phyloP scores from a whole-genome alignment of 176 grass and related monocot genomes.

The Metroxylon sagu region DNA sequence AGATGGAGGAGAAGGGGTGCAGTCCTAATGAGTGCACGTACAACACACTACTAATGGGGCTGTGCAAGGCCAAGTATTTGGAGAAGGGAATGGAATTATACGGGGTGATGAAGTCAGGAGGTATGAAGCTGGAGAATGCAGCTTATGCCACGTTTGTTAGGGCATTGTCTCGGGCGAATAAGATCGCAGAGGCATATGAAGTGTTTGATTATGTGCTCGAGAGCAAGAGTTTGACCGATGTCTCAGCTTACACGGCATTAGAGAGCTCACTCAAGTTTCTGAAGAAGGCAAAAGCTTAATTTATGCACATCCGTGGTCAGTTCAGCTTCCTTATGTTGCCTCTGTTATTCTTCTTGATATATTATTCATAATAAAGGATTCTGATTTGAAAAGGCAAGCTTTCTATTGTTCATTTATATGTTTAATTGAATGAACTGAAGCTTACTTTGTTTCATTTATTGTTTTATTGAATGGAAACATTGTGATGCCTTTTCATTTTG shows the following conservation, averaged over 20 bases:
- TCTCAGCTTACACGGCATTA: slow-evolving; percentile 43
- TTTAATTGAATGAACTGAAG: too few relatives aligned
- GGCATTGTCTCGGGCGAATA: slow-evolving; percentile 37
- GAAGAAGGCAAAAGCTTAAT: slow-evolving; percentile 36
- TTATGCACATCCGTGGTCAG: not conserved
- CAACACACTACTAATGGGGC: slow-evolving; percentile 77
- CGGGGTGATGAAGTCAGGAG: slow-evolving; percentile 31
- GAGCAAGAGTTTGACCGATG: slow-evolving; percentile 63
- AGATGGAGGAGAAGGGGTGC: slow-evolving; percentile 67
- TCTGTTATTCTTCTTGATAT: not conserved
- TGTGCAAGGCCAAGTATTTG: slow-evolving; percentile 76
- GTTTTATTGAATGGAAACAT: too few relatives aligned
- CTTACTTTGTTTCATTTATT: too few relatives aligned
- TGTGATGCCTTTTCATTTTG: too few relatives aligned
- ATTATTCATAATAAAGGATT: too few relatives aligned
- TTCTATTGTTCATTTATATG: too few relatives aligned
- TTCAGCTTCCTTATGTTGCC: not conserved
- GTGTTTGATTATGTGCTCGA: slow-evolving; percentile 64
- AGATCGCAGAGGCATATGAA: slow-evolving; percentile 47
- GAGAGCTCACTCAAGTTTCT: slow-evolving; percentile 70
- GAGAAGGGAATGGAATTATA: slow-evolving; percentile 56
- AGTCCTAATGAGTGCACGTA: slow-evolving; percentile 61
- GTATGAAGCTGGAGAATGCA: slow-evolving; percentile 61
- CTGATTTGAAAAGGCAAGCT: too few relatives aligned
- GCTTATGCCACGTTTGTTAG: slow-evolving; percentile 63